Percentiles rank a stretch among this genome's conserved stretches.
Evolutionary conservation across 2,329 filamentous ascomycete genomes (phyloP).

Genomic region (Sporothrix variecibatus): DNA sequence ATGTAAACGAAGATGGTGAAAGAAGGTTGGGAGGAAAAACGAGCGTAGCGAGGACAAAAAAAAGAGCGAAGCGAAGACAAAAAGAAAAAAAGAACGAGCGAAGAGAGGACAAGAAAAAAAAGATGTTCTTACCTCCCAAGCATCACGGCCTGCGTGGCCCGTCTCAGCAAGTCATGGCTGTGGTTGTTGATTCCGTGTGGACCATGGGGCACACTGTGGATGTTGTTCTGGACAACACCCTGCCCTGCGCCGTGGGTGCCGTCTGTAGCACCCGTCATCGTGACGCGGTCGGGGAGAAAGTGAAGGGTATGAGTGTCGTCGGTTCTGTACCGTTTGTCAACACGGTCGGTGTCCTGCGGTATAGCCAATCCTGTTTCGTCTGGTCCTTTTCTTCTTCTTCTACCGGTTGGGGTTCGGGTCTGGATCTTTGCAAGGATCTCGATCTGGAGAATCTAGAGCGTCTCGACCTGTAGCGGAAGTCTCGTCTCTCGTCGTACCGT

Average conservation of each 20-base stretch:
- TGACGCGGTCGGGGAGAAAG: neutral
- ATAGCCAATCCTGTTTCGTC: neutral
- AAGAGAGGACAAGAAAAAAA: neutral
- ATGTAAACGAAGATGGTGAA: neutral
- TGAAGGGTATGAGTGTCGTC: neutral
- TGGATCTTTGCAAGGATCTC: neutral
- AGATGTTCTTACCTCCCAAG: slow-evolving; percentile 57
- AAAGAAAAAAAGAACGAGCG: neutral
- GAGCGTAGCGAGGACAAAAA: neutral
- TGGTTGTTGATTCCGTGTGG: slow-evolving; percentile 19
- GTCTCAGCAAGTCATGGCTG: slow-evolving; percentile 56
- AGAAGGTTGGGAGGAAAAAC: neutral
- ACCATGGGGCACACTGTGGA: slow-evolving; percentile 34
- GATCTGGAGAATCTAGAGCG: neutral
- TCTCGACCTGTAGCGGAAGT: neutral
- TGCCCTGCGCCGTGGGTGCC: slow-evolving; percentile 38
- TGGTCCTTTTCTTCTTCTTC: neutral
- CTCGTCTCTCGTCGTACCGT: neutral
- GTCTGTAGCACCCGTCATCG: slow-evolving; percentile 52
- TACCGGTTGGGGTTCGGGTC: neutral
- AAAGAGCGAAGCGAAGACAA: neutral
- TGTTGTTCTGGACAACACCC: slow-evolving; percentile 11
- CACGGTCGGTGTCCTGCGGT: neutral
- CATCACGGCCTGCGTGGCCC: slow-evolving; percentile 64
- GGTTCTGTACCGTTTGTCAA: neutral